phyloP scores from a whole-genome alignment of 768 basidiomycete species.

The Naematelia aurantialba region DNA sequence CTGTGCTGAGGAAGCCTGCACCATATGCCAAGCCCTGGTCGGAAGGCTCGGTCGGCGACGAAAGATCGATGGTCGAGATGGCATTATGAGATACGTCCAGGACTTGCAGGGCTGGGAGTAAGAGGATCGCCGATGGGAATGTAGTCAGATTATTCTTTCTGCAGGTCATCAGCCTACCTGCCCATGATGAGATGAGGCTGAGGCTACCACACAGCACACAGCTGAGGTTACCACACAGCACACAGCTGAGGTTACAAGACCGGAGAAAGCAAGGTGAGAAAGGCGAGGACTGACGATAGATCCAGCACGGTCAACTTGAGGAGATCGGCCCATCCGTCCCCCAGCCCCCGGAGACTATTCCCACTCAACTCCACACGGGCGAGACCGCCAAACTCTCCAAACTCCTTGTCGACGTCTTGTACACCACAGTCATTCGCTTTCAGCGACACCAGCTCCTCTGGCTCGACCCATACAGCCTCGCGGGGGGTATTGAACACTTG shows the following conservation, averaged over 20 bases:
- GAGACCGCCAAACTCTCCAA: constrained; percentile 45
- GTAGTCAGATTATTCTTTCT: constrained; percentile 34
- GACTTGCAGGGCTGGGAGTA: constrained; percentile 37
- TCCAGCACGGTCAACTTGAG: constrained; percentile 37
- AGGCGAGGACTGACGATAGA: constrained; percentile 31
- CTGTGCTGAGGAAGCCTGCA: constrained; percentile 37
- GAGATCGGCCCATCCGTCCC: constrained; percentile 42
- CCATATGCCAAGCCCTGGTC: constrained; percentile 41
- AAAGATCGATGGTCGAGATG: constrained; percentile 29
- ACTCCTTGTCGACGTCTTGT: constrained; percentile 33
- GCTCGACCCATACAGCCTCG: constrained; percentile 33
- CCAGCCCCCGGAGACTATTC: constrained; percentile 34
- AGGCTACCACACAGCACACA: background rate
- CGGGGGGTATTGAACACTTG: background rate
- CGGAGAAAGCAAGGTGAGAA: too few relatives aligned
- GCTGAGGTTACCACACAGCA: background rate
- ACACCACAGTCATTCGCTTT: constrained; percentile 33
- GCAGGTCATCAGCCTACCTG: background rate
- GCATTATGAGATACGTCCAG: constrained; percentile 45
- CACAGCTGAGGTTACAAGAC: too few relatives aligned
- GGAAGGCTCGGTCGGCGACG: constrained; percentile 33
- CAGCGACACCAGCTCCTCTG: constrained; percentile 37
- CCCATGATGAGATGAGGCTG: too few relatives aligned
- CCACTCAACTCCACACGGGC: constrained; percentile 8
- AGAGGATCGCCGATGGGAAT: constrained; percentile 35